Evolutionary conservation across 352 stramenopile genomes (phyloP).

Genomic region (Globisporangium cystogenes): DNA sequence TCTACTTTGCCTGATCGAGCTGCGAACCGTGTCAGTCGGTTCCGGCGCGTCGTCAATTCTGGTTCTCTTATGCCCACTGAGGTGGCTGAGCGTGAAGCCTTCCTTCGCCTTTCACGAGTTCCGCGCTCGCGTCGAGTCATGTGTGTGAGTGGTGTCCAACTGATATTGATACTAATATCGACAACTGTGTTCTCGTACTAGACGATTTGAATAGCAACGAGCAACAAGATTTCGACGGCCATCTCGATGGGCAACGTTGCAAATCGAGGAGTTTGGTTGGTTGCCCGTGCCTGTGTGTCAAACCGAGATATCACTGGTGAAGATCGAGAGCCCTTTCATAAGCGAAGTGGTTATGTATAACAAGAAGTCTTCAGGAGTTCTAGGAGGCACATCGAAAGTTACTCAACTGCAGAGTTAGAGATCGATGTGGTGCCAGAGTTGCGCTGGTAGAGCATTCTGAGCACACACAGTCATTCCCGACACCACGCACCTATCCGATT

Average conservation of each 20-base stretch:
- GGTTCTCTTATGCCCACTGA: conserved; percentile 47
- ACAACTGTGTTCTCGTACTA: conserved; percentile 21
- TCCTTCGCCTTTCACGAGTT: conserved; percentile 45
- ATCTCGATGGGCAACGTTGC: no score
- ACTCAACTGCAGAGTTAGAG: background rate
- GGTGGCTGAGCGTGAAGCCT: conserved; percentile 31
- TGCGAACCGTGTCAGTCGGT: conserved; percentile 75
- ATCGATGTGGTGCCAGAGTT: no score
- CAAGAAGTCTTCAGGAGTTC: background rate
- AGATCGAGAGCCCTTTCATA: background rate
- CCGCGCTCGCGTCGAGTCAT: conserved; percentile 20
- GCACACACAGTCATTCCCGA: no score
- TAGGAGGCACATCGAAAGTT: background rate
- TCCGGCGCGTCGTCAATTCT: conserved; percentile 72
- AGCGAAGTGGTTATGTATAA: background rate
- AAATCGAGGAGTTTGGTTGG: no score
- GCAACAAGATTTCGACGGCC: no score
- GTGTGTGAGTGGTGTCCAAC: conserved; percentile 26
- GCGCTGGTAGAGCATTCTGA: no score
- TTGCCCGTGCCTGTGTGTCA: background rate
- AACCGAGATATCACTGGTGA: conserved; percentile 1
- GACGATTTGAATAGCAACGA: no score
- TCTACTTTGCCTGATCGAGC: conserved; percentile 69
- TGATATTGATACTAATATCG: conserved; percentile 34
- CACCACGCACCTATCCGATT: no score